A percentile compares a stretch with the other conserved stretches of the same genome.
Evolutionary conservation across 1,284 basidiomycete genomes (phyloP).

Genomic region (Puccinia brachypodii): DNA sequence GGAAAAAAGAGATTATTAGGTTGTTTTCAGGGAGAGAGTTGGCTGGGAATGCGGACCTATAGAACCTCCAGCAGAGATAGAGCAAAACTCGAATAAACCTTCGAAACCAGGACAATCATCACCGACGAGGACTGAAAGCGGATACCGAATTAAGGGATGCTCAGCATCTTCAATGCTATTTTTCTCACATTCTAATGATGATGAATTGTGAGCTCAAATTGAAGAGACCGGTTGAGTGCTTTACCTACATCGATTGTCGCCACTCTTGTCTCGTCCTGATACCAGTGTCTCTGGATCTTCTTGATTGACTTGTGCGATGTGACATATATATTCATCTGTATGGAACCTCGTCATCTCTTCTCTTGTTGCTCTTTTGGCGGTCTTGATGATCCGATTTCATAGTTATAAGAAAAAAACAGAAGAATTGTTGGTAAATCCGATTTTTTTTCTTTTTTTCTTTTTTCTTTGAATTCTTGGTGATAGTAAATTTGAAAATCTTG

Average conservation of each 20-base stretch:
- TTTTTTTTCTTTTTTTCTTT: too few relatives aligned
- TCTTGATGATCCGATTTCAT: slow-evolving; percentile 61
- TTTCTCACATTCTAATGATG: not conserved
- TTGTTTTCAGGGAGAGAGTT: not conserved
- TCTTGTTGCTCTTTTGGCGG: slow-evolving; percentile 75
- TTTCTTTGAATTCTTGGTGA: too few relatives aligned
- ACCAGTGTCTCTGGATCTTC: slow-evolving; percentile 62
- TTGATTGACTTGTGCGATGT: slow-evolving; percentile 80
- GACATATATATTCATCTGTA: slow-evolving; percentile 96
- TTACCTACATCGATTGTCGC: slow-evolving; percentile 62
- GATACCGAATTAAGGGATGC: not conserved
- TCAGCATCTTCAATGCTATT: not conserved
- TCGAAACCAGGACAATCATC: slow-evolving; percentile 97
- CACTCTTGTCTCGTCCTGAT: slow-evolving; percentile 64
- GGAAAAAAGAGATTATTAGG: not conserved
- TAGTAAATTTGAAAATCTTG: too few relatives aligned
- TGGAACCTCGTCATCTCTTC: slow-evolving; percentile 89
- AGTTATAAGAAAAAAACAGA: slow-evolving; percentile 22
- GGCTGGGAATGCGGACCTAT: slow-evolving; percentile 13
- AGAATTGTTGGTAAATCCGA: slow-evolving; percentile 6
- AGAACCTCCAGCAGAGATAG: slow-evolving; percentile 88
- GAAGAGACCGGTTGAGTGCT: not conserved
- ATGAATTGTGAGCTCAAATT: not conserved
- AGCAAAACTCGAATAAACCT: slow-evolving; percentile 94
- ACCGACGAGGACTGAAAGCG: slow-evolving; percentile 67